Conservation (phyloP, 139 green algal genomes). For the Picochlorum sp. region DNA sequence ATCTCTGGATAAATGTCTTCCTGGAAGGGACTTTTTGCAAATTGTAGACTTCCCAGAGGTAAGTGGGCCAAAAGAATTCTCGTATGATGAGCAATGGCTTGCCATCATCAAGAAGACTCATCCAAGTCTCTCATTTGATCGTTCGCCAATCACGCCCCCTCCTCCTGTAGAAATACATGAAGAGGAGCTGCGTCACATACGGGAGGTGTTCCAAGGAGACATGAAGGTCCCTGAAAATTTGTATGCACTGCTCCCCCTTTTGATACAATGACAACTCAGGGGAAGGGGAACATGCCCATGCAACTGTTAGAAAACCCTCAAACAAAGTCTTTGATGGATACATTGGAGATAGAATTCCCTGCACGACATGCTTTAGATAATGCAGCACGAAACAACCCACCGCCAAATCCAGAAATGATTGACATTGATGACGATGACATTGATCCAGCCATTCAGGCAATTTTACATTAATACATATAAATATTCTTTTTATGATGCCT, state of each 20-base stretch:
- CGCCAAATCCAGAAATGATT: slow-evolving; percentile 11
- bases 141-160: slow-evolving; percentile 25
- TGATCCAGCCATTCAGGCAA: slow-evolving; percentile 1
- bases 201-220: slow-evolving; percentile 20
- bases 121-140: slow-evolving; percentile 42
- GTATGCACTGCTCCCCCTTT: slow-evolving; percentile 41
- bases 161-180: neutral
- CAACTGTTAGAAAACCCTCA: neutral
- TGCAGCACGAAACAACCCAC: neutral
- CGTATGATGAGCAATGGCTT: slow-evolving; percentile 94
- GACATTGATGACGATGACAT: slow-evolving; percentile 14
- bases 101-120: slow-evolving; percentile 71
- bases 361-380: slow-evolving; percentile 9
- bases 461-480: slow-evolving; percentile 7
- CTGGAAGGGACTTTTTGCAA: slow-evolving; percentile 86
- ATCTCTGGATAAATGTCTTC: slow-evolving; percentile 96
- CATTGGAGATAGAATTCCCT: neutral
- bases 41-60: slow-evolving; percentile 61
- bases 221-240: slow-evolving; percentile 67
- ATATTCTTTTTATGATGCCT: slow-evolving; percentile 5
- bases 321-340: neutral
- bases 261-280: neutral
- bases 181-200: neutral
- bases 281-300: neutral
- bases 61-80: slow-evolving; percentile 47